Evolutionary conservation across 208 protist genomes (phyloP), one percentile per base, ranked within the genome.

Genomic region (Acanthamoeba royreba): DNA sequence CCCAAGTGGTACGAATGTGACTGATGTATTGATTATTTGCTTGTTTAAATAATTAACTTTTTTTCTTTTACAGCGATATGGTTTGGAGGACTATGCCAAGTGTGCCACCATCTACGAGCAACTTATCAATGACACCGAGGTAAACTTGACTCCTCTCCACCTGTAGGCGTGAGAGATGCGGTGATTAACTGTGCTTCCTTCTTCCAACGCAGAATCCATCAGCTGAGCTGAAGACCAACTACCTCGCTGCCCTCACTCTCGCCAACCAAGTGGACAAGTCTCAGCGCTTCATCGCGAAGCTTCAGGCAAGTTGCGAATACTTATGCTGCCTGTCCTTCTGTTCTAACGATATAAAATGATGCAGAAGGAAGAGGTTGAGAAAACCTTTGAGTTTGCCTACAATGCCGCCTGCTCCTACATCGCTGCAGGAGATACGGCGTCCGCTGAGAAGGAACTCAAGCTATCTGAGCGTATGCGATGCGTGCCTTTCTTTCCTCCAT

Each of bases 301-400:
- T 79, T 42, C 87, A 92, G 85, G 85, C 33, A 63, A 9, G 33
- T 11, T 1, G 35, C 61, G 19, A 55, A 55, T 81, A 7, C 43
- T 35, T 89, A 3, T 28, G 22, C 81, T 33, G 5, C 46, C 38
- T 35, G 13, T 3, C 53, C 4, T 9, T 17, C n/a, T 38, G 7
- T 31, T 63, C 0, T 5, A 31, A 22, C 53, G 3, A 45, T 5
- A 35, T 15, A 74, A 28, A 7, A 7, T 35, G 19, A 13, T 86
- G 19, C 0, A 22, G 3, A n/a, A 91, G 87, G 87, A 72, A 38
- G 47, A 52, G 33, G 45, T 92, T 3, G 45, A 92, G 35, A 79
- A 92, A 28, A 93, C 72, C n/a, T 94, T 69, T 40, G 92, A 94
- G 92, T 94, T 81, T 72, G 92, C 92, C 17, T 94, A 94, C 79